phyloP scores from a whole-genome alignment of 129 eudicot genomes.

The Saposhnikovia divaricata region DNA sequence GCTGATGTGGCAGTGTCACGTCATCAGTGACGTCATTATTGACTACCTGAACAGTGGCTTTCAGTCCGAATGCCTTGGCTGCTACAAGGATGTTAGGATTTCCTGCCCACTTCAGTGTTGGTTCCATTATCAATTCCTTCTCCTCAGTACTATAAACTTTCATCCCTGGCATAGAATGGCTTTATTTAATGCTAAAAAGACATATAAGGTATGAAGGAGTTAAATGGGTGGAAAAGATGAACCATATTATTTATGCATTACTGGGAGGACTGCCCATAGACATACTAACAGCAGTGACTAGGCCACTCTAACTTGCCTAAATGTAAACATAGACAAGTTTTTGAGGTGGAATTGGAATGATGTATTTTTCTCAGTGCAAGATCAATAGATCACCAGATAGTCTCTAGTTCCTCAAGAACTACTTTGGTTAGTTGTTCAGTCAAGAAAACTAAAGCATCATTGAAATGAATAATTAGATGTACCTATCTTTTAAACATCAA shows the following conservation, averaged over 20 bases:
- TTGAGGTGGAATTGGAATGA: background rate
- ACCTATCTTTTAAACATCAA: background rate
- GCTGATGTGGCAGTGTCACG: too few species aligned
- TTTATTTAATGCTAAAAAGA: background rate
- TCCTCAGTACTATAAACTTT: constrained; percentile 85
- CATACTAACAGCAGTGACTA: background rate
- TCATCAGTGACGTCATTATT: too few species aligned
- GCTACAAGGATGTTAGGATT: constrained; percentile 71
- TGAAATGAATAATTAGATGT: background rate
- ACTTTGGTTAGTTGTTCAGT: background rate
- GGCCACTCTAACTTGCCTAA: background rate
- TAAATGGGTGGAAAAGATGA: background rate
- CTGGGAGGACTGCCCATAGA: background rate
- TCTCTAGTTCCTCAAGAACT: background rate
- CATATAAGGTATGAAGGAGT: background rate
- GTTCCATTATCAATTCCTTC: constrained; percentile 90
- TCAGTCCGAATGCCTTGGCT: constrained; percentile 74
- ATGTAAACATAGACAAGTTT: background rate
- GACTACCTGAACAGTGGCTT: constrained; percentile 72
- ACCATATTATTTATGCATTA: background rate
- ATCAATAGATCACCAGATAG: background rate
- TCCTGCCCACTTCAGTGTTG: constrained; percentile 83
- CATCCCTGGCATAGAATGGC: constrained; percentile 50
- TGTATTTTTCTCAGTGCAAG: background rate
- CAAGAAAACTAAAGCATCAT: background rate